Evolutionary conservation across 2,329 filamentous ascomycete genomes (phyloP).

Genomic region (Penicillium sp.): DNA sequence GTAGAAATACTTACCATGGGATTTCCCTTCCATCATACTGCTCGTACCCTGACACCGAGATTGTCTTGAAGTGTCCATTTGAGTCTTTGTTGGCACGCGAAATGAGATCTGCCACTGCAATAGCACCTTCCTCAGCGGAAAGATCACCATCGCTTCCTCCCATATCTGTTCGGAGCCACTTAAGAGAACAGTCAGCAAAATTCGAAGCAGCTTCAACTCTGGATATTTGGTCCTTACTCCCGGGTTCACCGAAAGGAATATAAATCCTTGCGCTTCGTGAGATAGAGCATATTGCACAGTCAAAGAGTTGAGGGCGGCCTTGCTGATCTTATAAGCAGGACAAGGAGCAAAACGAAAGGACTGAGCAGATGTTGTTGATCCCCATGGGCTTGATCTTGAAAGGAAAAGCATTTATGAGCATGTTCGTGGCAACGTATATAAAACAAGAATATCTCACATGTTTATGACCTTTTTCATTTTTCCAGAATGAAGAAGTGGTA

Average conservation of each 20-base stretch:
- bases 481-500: slow-evolving; percentile 40
- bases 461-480: slow-evolving; percentile 48
- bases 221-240: too few species aligned
- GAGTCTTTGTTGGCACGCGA: background rate
- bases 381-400: slow-evolving; percentile 43
- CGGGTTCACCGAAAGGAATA: slow-evolving; percentile 47
- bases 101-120: background rate
- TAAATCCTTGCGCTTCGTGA: slow-evolving; percentile 46
- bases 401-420: background rate
- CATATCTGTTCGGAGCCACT: slow-evolving; percentile 1
- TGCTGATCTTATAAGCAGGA: slow-evolving; percentile 52
- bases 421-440: background rate
- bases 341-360: slow-evolving; percentile 25
- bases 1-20: background rate
- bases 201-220: too few species aligned
- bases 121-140: background rate
- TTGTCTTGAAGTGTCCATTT: background rate
- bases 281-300: slow-evolving; percentile 42
- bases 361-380: slow-evolving; percentile 40
- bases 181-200: too few species aligned
- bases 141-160: background rate
- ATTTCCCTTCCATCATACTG: background rate
- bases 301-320: slow-evolving; percentile 54
- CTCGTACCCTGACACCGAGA: background rate
- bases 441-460: slow-evolving; percentile 34